Evolutionary conservation across 768 basidiomycete genomes (phyloP).

Genomic region (Agaricus subrufescens): DNA sequence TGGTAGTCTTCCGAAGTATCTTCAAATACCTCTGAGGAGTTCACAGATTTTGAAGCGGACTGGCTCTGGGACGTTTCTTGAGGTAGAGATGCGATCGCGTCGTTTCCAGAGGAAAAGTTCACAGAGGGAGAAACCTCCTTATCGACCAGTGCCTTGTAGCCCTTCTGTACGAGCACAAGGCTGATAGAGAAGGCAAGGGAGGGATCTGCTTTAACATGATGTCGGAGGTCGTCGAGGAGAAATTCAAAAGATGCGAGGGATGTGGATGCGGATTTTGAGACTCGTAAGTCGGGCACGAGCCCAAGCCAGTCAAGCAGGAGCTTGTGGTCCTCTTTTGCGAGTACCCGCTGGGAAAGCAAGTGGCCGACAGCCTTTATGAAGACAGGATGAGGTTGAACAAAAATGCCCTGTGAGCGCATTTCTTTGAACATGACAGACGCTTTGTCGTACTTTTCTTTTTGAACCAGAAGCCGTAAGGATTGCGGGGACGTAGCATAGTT

Average conservation of each 20-base stretch:
- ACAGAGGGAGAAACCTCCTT: constrained; percentile 22
- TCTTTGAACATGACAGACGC: constrained; percentile 31
- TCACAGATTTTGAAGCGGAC: not conserved
- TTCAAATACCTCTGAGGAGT: constrained; percentile 22
- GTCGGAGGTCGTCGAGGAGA: not conserved
- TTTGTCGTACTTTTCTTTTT: constrained; percentile 22
- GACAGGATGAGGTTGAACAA: constrained; percentile 27
- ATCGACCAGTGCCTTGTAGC: constrained; percentile 26
- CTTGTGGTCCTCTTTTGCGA: not conserved
- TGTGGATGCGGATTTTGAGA: not conserved
- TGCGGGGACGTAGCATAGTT: constrained; percentile 8
- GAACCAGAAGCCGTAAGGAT: constrained; percentile 19
- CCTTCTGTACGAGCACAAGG: constrained; percentile 40
- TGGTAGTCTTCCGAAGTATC: constrained; percentile 26
- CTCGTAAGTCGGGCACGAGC: constrained; percentile 10
- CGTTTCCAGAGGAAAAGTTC: constrained; percentile 6
- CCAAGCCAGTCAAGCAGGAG: constrained; percentile 31
- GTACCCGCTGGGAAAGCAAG: constrained; percentile 18
- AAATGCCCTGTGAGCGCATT: constrained; percentile 29
- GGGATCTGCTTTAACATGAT: constrained; percentile 19
- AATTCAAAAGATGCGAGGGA: not conserved
- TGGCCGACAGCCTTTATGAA: constrained; percentile 34
- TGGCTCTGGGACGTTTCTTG: constrained; percentile 3
- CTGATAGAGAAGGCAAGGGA: constrained; percentile 38
- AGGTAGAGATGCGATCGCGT: constrained; percentile 14